These are phyloP conservation scores for Amauroascus niger DNA, from an alignment of 2,329 filamentous ascomycete genomes.

Conservation along the genomic window DNA sequence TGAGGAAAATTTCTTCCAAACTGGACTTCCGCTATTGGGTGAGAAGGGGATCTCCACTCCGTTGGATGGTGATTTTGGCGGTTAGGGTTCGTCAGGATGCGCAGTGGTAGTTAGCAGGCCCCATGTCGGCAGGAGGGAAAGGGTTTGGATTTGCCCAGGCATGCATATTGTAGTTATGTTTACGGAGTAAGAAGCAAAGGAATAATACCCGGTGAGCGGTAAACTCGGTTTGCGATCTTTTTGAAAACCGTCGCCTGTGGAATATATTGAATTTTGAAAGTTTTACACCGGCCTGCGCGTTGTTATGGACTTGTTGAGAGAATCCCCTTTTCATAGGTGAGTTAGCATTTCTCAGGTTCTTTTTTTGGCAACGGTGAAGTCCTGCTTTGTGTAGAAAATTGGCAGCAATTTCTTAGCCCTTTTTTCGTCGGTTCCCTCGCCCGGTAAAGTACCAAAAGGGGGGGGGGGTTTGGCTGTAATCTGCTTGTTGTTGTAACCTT, in stretches of 20 bases:
- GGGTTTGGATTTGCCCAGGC: background rate
- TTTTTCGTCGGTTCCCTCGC: background rate
- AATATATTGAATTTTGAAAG: background rate
- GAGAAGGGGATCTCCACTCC: background rate
- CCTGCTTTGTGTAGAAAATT: background rate
- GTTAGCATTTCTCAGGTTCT: too few relatives aligned
- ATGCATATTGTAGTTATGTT: too few relatives aligned
- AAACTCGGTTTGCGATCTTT: background rate
- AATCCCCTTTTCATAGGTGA: too few relatives aligned
- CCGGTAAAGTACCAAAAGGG: too few relatives aligned
- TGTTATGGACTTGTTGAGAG: background rate
- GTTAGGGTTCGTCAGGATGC: slow-evolving; percentile 2
- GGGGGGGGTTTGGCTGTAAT: too few relatives aligned
- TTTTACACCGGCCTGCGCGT: background rate
- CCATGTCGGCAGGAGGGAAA: background rate
- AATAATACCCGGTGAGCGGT: slow-evolving; percentile 5
- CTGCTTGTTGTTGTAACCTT: too few relatives aligned
- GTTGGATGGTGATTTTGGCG: background rate
- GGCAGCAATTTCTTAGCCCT: background rate
- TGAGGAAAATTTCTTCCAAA: background rate
- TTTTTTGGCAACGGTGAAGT: background rate
- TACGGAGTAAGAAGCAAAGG: background rate
- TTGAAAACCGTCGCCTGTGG: background rate
- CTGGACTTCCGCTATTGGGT: background rate
- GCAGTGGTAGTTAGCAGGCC: background rate